Evolutionary conservation across 2,329 filamentous ascomycete species (phyloP), one percentile per base, ranked within the genome.

Genomic region (Rutstroemia sp.): DNA sequence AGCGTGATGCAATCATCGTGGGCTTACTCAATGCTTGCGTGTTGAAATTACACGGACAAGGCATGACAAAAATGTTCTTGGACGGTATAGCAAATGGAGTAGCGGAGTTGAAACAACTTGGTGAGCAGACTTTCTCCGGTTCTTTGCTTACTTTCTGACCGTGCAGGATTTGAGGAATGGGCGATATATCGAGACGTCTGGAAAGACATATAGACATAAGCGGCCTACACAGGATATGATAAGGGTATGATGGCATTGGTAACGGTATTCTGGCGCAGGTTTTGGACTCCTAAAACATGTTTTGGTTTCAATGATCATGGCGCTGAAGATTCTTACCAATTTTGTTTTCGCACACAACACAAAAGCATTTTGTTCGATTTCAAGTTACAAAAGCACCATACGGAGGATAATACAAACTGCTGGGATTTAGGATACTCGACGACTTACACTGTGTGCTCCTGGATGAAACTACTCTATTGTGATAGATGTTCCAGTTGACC

Each of bases 81-180:
- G 81, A 84, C 61, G 79, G 74, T 16, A 70, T 81, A n/a, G 75
- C 71, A 57, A 74, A 75, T 38, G 77, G 75, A 19, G 71, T 78
- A 19, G 75, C 78, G 47, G 74, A 74, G 16, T 76, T 83, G 57
- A 73, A 74, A 56, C 73, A 75, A 16, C 72, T 81, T 60, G 80
- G 81, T 82, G 69, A 71, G 75, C 60, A 16, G 40, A 38, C 12
- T 17, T 44, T 14, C 38, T 16, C 12, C 17, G 17, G 25, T 56
- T 25, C 5, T 27, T 30, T 36, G 44, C 21, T 6, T 44, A 45
- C 8, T 19, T 36, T 12, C 42, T 54, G 45, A 52, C 23, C 4
- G 17, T 48, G 10, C 7, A 83, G 81, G 81, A 12, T 83, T 82
- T 61, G 73, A 73, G 57, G 78, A 78, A 67, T 84, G 80, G 81